Conservation (phyloP, 164 flowering plant species). For the Tinospora cordifolia region DNA sequence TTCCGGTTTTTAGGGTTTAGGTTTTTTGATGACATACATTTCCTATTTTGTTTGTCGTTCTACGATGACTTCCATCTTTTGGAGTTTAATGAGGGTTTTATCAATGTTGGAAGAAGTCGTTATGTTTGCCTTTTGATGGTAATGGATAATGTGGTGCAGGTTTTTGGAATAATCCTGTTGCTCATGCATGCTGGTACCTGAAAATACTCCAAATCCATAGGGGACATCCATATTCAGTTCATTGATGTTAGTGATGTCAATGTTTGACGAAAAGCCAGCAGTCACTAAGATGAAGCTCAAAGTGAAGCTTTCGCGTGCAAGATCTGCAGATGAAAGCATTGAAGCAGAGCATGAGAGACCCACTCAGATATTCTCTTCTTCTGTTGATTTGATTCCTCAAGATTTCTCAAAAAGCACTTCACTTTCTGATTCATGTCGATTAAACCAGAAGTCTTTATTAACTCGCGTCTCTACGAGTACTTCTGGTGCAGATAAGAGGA, state of each 20-base stretch:
- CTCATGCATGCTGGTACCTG: not conserved
- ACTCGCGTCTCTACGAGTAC: not conserved
- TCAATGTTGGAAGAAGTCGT: no score
- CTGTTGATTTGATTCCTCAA: not conserved
- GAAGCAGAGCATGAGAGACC: constrained; percentile 3
- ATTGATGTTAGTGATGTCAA: constrained; percentile 1
- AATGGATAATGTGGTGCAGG: constrained; percentile 1
- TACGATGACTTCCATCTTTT: no score
- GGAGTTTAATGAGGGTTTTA: no score
- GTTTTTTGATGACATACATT: no score
- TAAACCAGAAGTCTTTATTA: not conserved
- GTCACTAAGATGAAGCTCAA: not conserved
- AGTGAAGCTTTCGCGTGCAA: not conserved
- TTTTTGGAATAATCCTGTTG: not conserved
- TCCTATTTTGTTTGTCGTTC: no score
- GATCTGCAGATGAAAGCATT: constrained; percentile 7
- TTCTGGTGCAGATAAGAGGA: constrained; percentile 4
- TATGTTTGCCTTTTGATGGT: no score
- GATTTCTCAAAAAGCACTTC: not conserved
- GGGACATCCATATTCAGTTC: not conserved
- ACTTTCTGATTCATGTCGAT: constrained; percentile 3
- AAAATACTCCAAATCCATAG: not conserved
- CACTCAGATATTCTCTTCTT: constrained; percentile 1
- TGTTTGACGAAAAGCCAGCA: not conserved
- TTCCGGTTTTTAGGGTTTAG: no score